Evolutionary conservation across 805 yeast species (phyloP).

Genomic region (Spathaspora gorwiae): DNA sequence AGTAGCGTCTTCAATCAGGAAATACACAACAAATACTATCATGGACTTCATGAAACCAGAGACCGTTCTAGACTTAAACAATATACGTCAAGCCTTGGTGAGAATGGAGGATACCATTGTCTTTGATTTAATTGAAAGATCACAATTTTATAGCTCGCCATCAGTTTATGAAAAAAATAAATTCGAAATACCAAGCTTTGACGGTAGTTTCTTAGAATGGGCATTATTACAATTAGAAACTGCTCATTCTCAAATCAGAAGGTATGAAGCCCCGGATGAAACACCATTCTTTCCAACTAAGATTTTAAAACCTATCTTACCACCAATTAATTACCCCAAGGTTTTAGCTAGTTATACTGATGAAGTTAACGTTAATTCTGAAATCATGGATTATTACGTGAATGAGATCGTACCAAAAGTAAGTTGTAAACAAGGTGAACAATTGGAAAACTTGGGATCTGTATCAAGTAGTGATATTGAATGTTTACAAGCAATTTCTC

Average conservation of each 20-base stretch:
- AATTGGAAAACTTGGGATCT: constrained; percentile 82
- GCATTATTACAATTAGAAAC: constrained; percentile 68
- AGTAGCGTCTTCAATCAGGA: not conserved
- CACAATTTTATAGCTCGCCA: constrained; percentile 76
- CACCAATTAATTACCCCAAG: constrained; percentile 73
- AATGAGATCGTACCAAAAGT: constrained; percentile 71
- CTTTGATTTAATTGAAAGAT: constrained; percentile 86
- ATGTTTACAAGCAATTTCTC: constrained; percentile 77
- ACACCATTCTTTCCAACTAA: constrained; percentile 77
- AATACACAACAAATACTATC: not conserved
- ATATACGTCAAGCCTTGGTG: constrained; percentile 79
- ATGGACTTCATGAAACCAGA: constrained; percentile 88
- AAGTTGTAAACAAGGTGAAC: constrained; percentile 64
- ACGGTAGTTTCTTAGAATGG: constrained; percentile 88
- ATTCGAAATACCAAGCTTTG: constrained; percentile 58
- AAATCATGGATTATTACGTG: constrained; percentile 66
- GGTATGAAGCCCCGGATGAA: constrained; percentile 95
- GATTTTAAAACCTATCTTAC: constrained; percentile 68
- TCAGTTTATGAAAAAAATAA: constrained; percentile 63
- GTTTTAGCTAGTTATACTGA: constrained; percentile 70
- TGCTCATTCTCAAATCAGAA: constrained; percentile 64
- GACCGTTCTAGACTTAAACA: constrained; percentile 71
- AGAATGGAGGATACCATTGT: constrained; percentile 97
- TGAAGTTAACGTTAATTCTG: constrained; percentile 70
- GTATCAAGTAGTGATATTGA: constrained; percentile 83